phyloP scores from a whole-genome alignment of 768 basidiomycete species.

The Collybia sp. region DNA sequence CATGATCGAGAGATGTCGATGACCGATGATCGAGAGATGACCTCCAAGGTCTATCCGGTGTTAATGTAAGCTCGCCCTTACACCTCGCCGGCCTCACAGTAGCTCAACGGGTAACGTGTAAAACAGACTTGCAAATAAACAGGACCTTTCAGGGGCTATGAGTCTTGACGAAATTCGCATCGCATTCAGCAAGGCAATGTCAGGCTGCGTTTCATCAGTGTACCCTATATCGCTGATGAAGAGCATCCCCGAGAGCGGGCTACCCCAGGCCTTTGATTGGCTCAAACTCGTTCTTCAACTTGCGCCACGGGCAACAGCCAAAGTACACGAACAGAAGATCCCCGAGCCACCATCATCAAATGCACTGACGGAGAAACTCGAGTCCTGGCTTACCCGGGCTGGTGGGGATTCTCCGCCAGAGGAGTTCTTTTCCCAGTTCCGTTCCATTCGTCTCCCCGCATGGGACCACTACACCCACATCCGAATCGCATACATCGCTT shows the following conservation, averaged over 20 bases:
- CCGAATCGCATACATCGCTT: conserved; percentile 35
- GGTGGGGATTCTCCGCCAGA: conserved; percentile 22
- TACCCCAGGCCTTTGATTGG: conserved; percentile 38
- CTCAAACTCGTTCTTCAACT: conserved; percentile 24
- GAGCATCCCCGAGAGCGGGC: conserved; percentile 17
- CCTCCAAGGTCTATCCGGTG: conserved; percentile 17
- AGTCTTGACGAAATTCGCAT: conserved; percentile 41
- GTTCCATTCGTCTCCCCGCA: conserved; percentile 24
- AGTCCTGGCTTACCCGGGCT: conserved; percentile 28
- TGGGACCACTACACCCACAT: conserved; percentile 50
- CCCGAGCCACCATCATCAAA: conserved; percentile 14
- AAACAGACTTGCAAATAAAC: conserved; percentile 53
- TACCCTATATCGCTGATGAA: conserved; percentile 18
- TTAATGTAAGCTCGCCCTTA: conserved; percentile 22
- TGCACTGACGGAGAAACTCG: conserved; percentile 27
- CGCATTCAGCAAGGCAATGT: conserved; percentile 22
- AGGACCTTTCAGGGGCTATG: conserved; percentile 50
- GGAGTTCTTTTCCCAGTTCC: conserved; percentile 30
- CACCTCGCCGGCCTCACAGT: conserved; percentile 23
- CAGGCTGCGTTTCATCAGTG: conserved; percentile 21
- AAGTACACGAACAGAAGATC: background rate
- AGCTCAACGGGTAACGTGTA: background rate
- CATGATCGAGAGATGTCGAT: conserved; percentile 9
- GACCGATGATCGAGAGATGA: background rate
- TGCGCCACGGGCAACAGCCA: conserved; percentile 8